Percentiles rank a stretch among this genome's conserved stretches.
These are phyloP conservation scores for Gossypium schwendimanii DNA, from an alignment of 441 rosid genomes.

Conservation along the genomic window DNA sequence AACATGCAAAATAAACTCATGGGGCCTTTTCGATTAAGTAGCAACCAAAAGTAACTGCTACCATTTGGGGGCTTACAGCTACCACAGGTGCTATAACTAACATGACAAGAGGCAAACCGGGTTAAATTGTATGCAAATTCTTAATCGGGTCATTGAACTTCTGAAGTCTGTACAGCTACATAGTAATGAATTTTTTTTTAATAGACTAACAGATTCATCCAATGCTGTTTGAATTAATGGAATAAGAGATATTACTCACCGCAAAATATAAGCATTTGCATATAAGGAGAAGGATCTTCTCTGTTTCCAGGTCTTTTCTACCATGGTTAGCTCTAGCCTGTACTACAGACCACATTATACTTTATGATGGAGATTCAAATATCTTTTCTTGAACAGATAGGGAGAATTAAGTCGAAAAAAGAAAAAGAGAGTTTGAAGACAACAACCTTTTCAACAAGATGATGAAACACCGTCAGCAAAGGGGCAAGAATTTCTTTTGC, in stretches of 20 bases:
- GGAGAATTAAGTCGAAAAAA: constrained; percentile 7
- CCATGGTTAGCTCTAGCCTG: constrained; percentile 43
- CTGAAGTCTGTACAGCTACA: neutral
- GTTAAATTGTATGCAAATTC: neutral
- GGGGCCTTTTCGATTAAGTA: constrained; percentile 1
- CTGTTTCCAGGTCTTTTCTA: constrained; percentile 37
- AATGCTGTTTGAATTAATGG: constrained; percentile 5
- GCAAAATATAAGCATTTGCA: constrained; percentile 78
- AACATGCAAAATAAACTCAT: constrained; percentile 15
- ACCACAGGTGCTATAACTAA: neutral
- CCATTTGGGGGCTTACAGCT: neutral
- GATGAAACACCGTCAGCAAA: constrained; percentile 43
- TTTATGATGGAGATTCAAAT: constrained; percentile 18
- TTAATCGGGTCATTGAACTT: neutral
- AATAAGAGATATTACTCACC: constrained; percentile 39
- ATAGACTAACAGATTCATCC: neutral
- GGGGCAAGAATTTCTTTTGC: constrained; percentile 64
- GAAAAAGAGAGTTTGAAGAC: constrained; percentile 4
- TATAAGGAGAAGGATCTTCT: constrained; percentile 52
- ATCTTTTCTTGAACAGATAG: neutral
- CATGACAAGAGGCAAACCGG: neutral
- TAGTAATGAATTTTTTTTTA: neutral
- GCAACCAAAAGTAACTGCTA: neutral
- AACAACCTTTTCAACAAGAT: constrained; percentile 56
- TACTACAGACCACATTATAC: constrained; percentile 23